Conservation (phyloP, 805 yeast species). For the Teunomyces tritomae region DNA sequence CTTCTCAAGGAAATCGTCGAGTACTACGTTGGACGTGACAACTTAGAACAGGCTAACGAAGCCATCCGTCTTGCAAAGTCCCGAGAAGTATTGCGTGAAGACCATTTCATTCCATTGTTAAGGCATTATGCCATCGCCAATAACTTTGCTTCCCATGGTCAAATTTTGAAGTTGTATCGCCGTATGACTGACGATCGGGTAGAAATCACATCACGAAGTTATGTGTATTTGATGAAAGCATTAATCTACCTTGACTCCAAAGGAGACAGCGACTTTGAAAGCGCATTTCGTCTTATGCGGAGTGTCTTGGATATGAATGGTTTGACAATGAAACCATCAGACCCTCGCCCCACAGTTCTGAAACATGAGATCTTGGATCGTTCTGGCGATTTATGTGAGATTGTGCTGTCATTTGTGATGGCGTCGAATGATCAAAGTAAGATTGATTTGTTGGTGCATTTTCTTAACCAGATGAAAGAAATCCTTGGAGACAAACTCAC, state of each 20-base stretch:
- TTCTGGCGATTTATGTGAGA: conserved; percentile 21
- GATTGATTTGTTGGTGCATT: conserved; percentile 24
- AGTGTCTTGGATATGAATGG: conserved; percentile 34
- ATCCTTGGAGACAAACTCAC: conserved; percentile 21
- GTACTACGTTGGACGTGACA: conserved; percentile 15
- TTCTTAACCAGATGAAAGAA: conserved; percentile 25
- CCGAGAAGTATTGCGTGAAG: conserved; percentile 19
- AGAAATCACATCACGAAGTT: conserved; percentile 25
- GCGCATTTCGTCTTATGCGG: conserved; percentile 25
- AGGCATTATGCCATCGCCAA: conserved; percentile 15
- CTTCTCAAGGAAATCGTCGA: conserved; percentile 28
- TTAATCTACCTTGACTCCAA: conserved; percentile 23
- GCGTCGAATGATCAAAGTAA: conserved; percentile 13
- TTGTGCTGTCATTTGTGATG: conserved; percentile 24
- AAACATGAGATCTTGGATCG: conserved; percentile 7
- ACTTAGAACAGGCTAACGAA: conserved; percentile 18
- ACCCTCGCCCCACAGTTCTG: not conserved
- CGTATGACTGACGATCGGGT: conserved; percentile 30
- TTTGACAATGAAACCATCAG: conserved; percentile 11
- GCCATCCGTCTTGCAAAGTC: conserved; percentile 17
- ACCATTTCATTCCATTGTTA: conserved; percentile 30
- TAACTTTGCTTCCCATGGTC: conserved; percentile 18
- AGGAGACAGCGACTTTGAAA: conserved; percentile 24
- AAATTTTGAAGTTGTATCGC: conserved; percentile 29
- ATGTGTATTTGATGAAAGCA: conserved; percentile 30